Evolutionary conservation across 1,284 basidiomycete genomes (phyloP), one percentile per base, ranked within the genome.

Genomic region (Dichomitus squalens): DNA sequence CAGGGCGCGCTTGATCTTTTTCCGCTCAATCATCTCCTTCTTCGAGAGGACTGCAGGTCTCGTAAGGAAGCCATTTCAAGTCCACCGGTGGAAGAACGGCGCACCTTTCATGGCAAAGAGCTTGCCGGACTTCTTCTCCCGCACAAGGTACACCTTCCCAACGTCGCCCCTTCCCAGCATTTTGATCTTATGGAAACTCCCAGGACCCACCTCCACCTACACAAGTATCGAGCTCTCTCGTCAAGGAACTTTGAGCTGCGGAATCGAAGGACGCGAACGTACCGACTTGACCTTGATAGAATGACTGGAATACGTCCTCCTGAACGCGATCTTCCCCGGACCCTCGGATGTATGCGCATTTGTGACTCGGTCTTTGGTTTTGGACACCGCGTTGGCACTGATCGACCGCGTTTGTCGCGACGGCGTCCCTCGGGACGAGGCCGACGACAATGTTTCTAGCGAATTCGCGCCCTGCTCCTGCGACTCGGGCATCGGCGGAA

Each of bases 21-120:
- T 96, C 66, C 95, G 87, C 77, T 96, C 93, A 75, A 98, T 95
- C 95, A 98, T 97, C 79, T 98, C 95, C 80, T 91, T 93, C 79
- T 98, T 98, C 51, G 93, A 96, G 46, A 98, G 79, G 18, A 98
- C 95, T 95, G 75, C 18, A 51, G 16, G 33, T 35, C 52, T 49
- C 23, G 41, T 57, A 48, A 55, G 53, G 48, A 51, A 34, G 41
- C 31, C 21, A 31, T 23, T 49, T 39, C 29, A 27, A 49, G 40
- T 43, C 53, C 39, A 20, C 43, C 49, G 58, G 60, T 35, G 36
- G 43, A 49, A 60, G 49, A 33, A 46, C 35, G 57, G 73, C 79
- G 68, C 78, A 92, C 93, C 93, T 84, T 97, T 98, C 95, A 97
- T 97, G 53, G 95, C 95, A 75, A 87, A 97, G 64, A 97, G 80